Evolutionary conservation across 805 yeast species (phyloP).

Genomic region (Candida boidinii): DNA sequence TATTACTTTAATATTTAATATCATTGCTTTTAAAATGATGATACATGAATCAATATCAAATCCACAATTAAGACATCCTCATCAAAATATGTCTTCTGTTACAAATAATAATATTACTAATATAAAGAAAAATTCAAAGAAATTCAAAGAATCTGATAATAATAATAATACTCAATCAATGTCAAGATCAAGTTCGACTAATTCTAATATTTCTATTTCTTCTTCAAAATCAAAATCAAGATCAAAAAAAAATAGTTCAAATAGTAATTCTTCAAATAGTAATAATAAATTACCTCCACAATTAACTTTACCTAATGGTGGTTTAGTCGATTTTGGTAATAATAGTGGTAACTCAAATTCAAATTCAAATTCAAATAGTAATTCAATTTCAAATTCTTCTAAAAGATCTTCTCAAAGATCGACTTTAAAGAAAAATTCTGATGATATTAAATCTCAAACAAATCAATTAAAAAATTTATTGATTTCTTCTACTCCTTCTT

Average conservation of each 20-base stretch:
- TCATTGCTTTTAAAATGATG: slow-evolving; percentile 7
- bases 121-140: no score
- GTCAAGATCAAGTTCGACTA: background rate
- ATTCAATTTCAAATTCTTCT: slow-evolving; percentile 6
- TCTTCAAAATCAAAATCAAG: slow-evolving; percentile 2
- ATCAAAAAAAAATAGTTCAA: slow-evolving; percentile 24
- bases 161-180: background rate
- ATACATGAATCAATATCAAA: no score
- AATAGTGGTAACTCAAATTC: slow-evolving; percentile 4
- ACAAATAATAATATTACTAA: no score
- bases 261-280: slow-evolving; percentile 50
- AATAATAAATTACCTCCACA: slow-evolving; percentile 32
- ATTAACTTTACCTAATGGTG: slow-evolving; percentile 23
- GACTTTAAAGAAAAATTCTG: slow-evolving; percentile 10
- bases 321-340: slow-evolving; percentile 19
- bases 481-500: slow-evolving; percentile 2
- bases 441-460: slow-evolving; percentile 13
- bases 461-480: slow-evolving; percentile 13
- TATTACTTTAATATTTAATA: slow-evolving; percentile 23
- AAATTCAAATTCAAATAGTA: no score
- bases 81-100: no score
- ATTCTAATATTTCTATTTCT: slow-evolving; percentile 1
- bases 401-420: slow-evolving; percentile 6
- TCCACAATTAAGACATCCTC: no score
- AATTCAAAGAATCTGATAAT: no score